Evolutionary conservation across 78 protist genomes (phyloP), one percentile per base, ranked within the genome.

Genomic region (Chrysochromulina parva): DNA sequence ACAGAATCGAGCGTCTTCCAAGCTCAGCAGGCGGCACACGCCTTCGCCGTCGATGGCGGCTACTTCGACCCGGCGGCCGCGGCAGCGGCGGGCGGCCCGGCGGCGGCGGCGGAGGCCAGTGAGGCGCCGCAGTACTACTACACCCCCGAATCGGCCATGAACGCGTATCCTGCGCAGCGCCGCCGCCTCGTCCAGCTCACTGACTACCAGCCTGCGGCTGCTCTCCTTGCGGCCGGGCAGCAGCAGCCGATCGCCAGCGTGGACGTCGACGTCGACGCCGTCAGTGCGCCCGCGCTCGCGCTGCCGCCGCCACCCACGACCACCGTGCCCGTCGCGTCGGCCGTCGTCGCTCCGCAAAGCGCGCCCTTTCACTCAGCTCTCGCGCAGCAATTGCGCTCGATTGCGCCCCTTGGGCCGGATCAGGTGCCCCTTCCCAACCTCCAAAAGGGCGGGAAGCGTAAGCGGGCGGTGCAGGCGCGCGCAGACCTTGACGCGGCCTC

Each of bases 131-230:
- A 66, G 48, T 9, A 16, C 28, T 16, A 10, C 73, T 10, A 19
- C 10, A 5, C 73, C 22, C 53, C 85, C 17, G 54, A 7, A 14
- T 7, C 48, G 47, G n/a, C 85, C 22, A 14, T 50, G 54, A 17
- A n/a, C 57, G 85, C 13, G 85, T 4, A 48, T 7, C 48, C 7
- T 10, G 53, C 53, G 53, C 85, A 13, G 47, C 38, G 38, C 38
- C 85, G 85, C 85, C 85, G 57, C 65, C 85, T 78, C 58, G 85
- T 78, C 85, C 65, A 78, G 73, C 28, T 5, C 48, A 5, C 73
- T 7, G 73, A 66, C n/a, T 20, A 17, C 28, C 20, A 24, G 22
- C 73, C 73, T 24, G n/a, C n/a, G 48, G 73, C 20, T 9, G 73
- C 73, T 10, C 73, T 66, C 28, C 73, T 17, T 10, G 28, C 5